phyloP scores from a whole-genome alignment of 768 basidiomycete genomes.

The Trametes cinnabarina region DNA sequence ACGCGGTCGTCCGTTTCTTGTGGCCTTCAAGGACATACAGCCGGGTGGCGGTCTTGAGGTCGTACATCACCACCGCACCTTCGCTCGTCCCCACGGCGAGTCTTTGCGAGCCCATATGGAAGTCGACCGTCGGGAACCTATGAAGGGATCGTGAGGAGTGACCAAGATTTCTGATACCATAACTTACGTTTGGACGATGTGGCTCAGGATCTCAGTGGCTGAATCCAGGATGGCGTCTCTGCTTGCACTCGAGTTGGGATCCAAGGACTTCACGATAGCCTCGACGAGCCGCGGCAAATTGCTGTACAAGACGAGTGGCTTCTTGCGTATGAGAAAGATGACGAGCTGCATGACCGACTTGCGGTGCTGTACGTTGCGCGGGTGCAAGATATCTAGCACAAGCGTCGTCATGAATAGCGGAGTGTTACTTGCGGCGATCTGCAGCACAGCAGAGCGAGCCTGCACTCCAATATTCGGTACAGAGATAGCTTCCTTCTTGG shows the following conservation, averaged over 20 bases:
- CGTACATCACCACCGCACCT: constrained; percentile 94
- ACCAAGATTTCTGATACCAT: background rate
- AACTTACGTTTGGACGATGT: constrained; percentile 90
- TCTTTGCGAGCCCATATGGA: constrained; percentile 82
- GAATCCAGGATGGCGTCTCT: constrained; percentile 86
- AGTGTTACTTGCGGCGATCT: constrained; percentile 81
- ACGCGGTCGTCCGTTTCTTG: constrained; percentile 73
- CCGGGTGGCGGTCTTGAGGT: constrained; percentile 92
- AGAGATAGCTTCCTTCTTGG: constrained; percentile 66
- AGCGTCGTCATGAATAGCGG: constrained; percentile 93
- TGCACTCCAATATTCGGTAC: constrained; percentile 70
- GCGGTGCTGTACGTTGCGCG: constrained; percentile 70
- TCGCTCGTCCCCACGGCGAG: constrained; percentile 93
- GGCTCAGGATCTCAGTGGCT: constrained; percentile 90
- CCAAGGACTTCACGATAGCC: constrained; percentile 93
- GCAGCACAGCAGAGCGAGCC: constrained; percentile 79
- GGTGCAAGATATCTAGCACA: constrained; percentile 82
- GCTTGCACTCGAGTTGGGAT: constrained; percentile 77
- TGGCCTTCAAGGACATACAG: constrained; percentile 95
- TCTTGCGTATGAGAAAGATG: constrained; percentile 92
- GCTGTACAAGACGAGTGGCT: constrained; percentile 80
- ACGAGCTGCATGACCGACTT: constrained; percentile 91
- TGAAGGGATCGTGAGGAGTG: background rate
- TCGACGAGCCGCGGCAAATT: constrained; percentile 86
- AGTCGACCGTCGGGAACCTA: constrained; percentile 93